Base-by-base conservation (phyloP, 2,329 filamentous ascomycete genomes). In the Conoideocrella luteorostrata region DNA sequence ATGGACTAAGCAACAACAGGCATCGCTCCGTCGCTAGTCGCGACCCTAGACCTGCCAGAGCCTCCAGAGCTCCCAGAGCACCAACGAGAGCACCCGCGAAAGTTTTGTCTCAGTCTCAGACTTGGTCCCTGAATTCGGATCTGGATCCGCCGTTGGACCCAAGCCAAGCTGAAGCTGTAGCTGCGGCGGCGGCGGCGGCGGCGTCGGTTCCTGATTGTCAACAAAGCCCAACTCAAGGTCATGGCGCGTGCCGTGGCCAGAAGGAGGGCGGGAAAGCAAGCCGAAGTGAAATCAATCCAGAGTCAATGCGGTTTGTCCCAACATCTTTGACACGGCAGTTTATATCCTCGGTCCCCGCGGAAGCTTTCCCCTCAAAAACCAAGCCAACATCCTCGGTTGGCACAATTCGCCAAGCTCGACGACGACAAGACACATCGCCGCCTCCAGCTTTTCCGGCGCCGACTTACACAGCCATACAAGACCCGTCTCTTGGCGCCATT, bases 391-490 rank as follows among this genome's bases (percentile, higher is more conserved):
- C 18, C 4, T 13, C 28, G 10, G 15, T 29, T 15, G 24, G n/a
- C 36, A 10, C 17, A 3, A 13, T 15, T 10, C n/a, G n/a, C 11
- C 4, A 26, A 17, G 39, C 39, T 34, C 39, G 29, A 34, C 20
- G 12, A 18, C 11, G 20, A 10, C 15, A 23, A 21, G 9, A 15
- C 3, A 9, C 29, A 41, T 12, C 40, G n/a, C 12, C 11, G 22
- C 21, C 32, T 7, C 22, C 17, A 22, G 18, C 22, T 40, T 13
- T 22, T 15, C 34, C 20, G 29, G 21, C 13, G 20, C 23, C 12
- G 32, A 10, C 33, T 9, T 43, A 30, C 33, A 43, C 40, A 22
- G 12, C 15, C 42, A 29, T 44, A 11, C 43, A 33, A 22, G 43
- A 41, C 32, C 38, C 38, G 13, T 41, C 32, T 10, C 43, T 41